These are phyloP conservation scores for Casuarina glauca DNA, from an alignment of 306 rosid species.

Conservation along the genomic window DNA sequence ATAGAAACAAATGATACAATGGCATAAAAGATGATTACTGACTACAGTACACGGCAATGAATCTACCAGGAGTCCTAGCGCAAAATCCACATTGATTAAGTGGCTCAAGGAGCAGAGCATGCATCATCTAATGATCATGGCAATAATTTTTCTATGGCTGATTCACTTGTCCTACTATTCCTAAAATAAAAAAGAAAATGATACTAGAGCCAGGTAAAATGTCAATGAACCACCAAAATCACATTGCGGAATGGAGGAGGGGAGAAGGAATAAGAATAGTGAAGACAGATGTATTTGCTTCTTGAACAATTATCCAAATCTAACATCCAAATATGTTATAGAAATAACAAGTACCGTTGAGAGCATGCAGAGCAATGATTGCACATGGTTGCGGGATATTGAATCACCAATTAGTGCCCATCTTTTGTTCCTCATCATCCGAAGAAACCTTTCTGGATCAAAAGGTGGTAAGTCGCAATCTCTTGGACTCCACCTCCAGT, in stretches of 20 bases:
- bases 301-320: neutral
- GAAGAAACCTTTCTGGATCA: slow-evolving; percentile 64
- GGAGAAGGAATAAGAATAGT: neutral
- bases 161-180: slow-evolving; percentile 11
- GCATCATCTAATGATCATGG: neutral
- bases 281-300: neutral
- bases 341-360: slow-evolving; percentile 60
- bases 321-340: slow-evolving; percentile 1
- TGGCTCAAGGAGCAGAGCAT: neutral
- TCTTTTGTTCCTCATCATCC: slow-evolving; percentile 64
- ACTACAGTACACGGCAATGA: neutral
- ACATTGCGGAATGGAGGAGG: neutral
- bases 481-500: slow-evolving; percentile 89
- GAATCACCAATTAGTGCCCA: slow-evolving; percentile 98
- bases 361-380: slow-evolving; percentile 83
- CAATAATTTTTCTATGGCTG: neutral
- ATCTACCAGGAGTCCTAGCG: neutral
- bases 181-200: neutral
- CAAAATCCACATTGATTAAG: neutral
- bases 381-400: slow-evolving; percentile 91
- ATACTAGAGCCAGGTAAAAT: neutral
- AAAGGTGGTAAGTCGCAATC: slow-evolving; percentile 66
- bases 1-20: neutral
- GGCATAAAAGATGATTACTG: neutral
- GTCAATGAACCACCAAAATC: neutral